A percentile compares a stretch with the other conserved stretches of the same genome.
These are phyloP conservation scores for Ocimum tenuiflorum DNA, from an alignment of 257 asterid genomes.

Conservation along the genomic window DNA sequence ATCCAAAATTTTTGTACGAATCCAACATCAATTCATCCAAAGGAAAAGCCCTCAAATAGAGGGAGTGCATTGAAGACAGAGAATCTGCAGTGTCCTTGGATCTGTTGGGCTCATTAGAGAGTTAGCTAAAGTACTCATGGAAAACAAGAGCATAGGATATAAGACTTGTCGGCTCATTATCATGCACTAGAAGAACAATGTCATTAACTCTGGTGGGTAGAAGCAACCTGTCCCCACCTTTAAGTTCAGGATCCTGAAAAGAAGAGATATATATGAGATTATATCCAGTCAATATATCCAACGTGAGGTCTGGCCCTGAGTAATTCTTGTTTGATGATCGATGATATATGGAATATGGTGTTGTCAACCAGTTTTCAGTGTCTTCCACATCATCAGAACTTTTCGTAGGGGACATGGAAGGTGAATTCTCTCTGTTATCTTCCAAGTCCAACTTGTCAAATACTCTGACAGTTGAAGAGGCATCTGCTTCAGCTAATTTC, in stretches of 20 bases:
- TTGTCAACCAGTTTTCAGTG: conserved; percentile 54
- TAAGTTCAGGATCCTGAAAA: conserved; percentile 54
- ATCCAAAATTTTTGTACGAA: conserved; percentile 55
- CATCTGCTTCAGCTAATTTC: conserved; percentile 35
- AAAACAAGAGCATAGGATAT: conserved; percentile 71
- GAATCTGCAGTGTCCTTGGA: conserved; percentile 44
- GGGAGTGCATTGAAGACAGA: conserved; percentile 33
- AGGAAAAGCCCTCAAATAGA: conserved; percentile 40
- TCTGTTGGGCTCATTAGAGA: conserved; percentile 59
- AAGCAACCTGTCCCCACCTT: conserved; percentile 64
- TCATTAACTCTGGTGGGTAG: conserved; percentile 64
- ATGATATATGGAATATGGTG: conserved; percentile 66
- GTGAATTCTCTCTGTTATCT: conserved; percentile 42
- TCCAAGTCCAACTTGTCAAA: conserved; percentile 43
- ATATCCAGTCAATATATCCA: conserved; percentile 52
- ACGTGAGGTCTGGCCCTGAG: conserved; percentile 44
- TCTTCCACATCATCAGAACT: conserved; percentile 52
- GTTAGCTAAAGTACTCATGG: conserved; percentile 45
- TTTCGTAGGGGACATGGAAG: conserved; percentile 36
- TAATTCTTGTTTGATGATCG: conserved; percentile 56
- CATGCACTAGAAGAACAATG: conserved; percentile 71
- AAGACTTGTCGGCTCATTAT: conserved; percentile 95
- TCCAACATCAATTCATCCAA: conserved; percentile 56
- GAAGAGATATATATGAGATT: conserved; percentile 66
- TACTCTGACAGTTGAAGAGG: conserved; percentile 28